phyloP scores from a whole-genome alignment of 805 yeast species.

The Starmerella asiatica region DNA sequence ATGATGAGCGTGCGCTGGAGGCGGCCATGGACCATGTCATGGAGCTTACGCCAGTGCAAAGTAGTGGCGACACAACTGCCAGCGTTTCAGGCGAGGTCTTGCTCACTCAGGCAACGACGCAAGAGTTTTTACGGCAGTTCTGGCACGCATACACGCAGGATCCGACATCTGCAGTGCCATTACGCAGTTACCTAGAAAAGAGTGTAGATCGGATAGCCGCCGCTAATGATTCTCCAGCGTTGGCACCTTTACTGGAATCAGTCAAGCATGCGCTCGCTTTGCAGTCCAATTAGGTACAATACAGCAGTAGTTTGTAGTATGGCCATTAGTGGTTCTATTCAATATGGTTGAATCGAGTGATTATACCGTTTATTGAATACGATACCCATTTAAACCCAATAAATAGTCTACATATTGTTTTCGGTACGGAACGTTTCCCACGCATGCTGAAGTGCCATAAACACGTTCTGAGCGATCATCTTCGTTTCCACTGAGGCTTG shows the following conservation, averaged over 20 bases:
- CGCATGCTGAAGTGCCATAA: conserved; percentile 68
- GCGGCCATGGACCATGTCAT: conserved; percentile 8
- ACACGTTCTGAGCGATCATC: conserved; percentile 77
- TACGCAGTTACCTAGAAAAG: conserved; percentile 10
- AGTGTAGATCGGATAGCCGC: conserved; percentile 15
- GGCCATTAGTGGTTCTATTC: not conserved
- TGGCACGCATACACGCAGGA: conserved; percentile 32
- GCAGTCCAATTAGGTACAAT: conserved; percentile 1
- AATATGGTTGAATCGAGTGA: not conserved
- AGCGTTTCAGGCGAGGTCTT: conserved; percentile 29
- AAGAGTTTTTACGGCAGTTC: conserved; percentile 64
- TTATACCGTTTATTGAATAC: too few species aligned
- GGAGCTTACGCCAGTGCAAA: conserved; percentile 9
- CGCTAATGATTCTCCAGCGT: conserved; percentile 1
- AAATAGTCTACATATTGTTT: conserved; percentile 16
- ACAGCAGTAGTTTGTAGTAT: not conserved
- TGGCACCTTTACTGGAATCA: conserved; percentile 9
- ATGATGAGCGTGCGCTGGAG: conserved; percentile 9
- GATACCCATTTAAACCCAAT: too few species aligned
- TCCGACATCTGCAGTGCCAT: conserved; percentile 28
- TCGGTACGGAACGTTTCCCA: conserved; percentile 67
- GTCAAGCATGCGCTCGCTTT: conserved; percentile 9
- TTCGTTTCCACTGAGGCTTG: conserved; percentile 51
- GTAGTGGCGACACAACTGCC: conserved; percentile 1
- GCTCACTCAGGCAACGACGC: conserved; percentile 55